These are phyloP conservation scores for Ophiocordyceps camponoti-saundersi DNA, from an alignment of 2,329 filamentous ascomycete genomes.

Conservation along the genomic window DNA sequence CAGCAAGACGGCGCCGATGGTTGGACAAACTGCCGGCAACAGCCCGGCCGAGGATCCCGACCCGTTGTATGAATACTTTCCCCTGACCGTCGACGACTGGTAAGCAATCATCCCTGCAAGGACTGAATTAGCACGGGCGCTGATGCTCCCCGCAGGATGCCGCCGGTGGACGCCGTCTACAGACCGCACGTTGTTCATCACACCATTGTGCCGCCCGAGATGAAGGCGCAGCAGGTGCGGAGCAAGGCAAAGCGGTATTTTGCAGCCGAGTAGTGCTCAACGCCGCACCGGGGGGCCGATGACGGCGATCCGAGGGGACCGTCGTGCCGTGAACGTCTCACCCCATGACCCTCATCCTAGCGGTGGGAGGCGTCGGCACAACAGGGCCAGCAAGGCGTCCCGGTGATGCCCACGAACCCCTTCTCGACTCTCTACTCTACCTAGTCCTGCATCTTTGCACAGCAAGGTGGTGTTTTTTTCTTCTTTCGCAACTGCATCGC, in stretches of 20 bases:
- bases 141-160: conserved; percentile 37
- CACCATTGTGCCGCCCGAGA: conserved; percentile 51
- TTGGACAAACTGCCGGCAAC: conserved; percentile 25
- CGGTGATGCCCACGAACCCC: not conserved
- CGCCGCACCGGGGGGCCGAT: not conserved
- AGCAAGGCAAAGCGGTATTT: conserved; percentile 59
- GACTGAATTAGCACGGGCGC: not conserved
- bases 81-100: conserved; percentile 80
- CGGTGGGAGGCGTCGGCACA: not conserved
- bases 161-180: conserved; percentile 78
- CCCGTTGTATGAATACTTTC: conserved; percentile 87
- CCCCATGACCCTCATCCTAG: not conserved
- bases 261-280: conserved; percentile 35
- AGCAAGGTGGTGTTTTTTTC: not conserved
- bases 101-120: conserved; percentile 7
- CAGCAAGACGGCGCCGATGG: conserved; percentile 18
- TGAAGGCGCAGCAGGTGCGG: conserved; percentile 49
- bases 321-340: not conserved
- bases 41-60: conserved; percentile 64
- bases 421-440: not conserved
- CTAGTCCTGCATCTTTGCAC: not conserved
- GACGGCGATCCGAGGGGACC: not conserved
- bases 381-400: not conserved
- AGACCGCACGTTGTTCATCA: conserved; percentile 89
- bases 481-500: not conserved